phyloP scores from a whole-genome alignment of 768 basidiomycete species.

The Leccinum imitatum region DNA sequence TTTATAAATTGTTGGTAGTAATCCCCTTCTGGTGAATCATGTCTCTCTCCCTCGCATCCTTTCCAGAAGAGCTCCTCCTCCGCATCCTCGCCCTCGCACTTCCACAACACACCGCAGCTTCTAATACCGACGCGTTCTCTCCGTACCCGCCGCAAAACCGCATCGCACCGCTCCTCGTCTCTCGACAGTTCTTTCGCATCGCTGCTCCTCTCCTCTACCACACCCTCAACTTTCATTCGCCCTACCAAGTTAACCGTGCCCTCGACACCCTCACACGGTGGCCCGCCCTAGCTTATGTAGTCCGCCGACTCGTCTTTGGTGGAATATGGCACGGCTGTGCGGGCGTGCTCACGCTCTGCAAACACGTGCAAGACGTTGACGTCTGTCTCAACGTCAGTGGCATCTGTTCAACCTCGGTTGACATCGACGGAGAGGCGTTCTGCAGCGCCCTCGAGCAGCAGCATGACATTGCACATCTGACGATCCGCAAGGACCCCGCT shows the following conservation, averaged over 20 bases:
- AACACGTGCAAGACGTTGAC: constrained; percentile 40
- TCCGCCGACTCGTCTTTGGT: constrained; percentile 42
- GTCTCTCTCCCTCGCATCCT: constrained; percentile 25
- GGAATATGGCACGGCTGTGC: constrained; percentile 43
- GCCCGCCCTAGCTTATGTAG: constrained; percentile 38
- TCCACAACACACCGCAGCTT: constrained; percentile 19
- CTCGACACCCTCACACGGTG: constrained; percentile 37
- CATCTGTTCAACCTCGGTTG: not conserved
- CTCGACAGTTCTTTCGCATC: constrained; percentile 52
- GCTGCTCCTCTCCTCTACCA: constrained; percentile 58
- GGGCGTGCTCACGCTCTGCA: constrained; percentile 35
- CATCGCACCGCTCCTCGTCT: constrained; percentile 51
- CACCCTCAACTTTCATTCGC: constrained; percentile 44
- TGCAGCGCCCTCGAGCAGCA: constrained; percentile 41
- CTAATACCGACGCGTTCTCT: constrained; percentile 23
- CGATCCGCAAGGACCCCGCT: constrained; percentile 49
- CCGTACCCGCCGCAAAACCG: constrained; percentile 20
- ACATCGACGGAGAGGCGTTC: constrained; percentile 35
- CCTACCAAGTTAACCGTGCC: constrained; percentile 39
- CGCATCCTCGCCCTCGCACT: constrained; percentile 41
- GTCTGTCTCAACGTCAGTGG: constrained; percentile 29
- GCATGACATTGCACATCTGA: constrained; percentile 43
- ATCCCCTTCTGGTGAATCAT: constrained; percentile 7
- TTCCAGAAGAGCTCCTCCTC: constrained; percentile 47
- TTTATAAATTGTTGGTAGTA: constrained; percentile 8